Evolutionary conservation across 495 filamentous ascomycete species (phyloP), one percentile per base, ranked within the genome.

Genomic region (Bryoglossum gracile): DNA sequence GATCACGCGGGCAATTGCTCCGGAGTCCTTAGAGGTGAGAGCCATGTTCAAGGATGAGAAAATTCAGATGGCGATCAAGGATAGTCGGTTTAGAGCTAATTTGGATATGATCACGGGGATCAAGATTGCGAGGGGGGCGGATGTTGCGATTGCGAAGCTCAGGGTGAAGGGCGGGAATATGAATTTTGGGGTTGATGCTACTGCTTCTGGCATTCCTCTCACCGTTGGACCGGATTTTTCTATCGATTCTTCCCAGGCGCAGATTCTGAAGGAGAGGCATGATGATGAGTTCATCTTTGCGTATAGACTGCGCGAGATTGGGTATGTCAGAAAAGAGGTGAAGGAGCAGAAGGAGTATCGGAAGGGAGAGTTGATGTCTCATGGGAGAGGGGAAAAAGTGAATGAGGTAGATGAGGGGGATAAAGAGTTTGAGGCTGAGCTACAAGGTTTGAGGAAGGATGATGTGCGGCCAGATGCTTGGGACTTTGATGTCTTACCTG

Each of bases 31-130:
- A 2, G 10, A 44, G 11, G 19, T 51, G 8, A 25, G 13, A 3
- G 24, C 34, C 2, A 10, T 39, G 10, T 39, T 49, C 16, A 19
- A 40, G 2, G 26, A 37, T 2, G 14, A 33, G 4, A 5, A 32
- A 24, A 35, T 58, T 3, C 46, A 42, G 11, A 41, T 42, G 4
- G 43, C 26, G 13, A 34, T 52, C 3, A 42, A 21, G 25, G 24
- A 39, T 10, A 48, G 32, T 17, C 46, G 24, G 8, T 55, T 55
- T 16, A 47, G 14, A 24, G 30, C 19, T 4, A 42, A 42, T n/a
- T 19, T 61, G 18, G 59, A 61, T 36, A 50, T 61, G 46, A 52
- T 61, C 11, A 54, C 53, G 1, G 54, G 59, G 2, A 44, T 61
- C 16, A 59, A 61, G 30, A 53, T 56, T 24, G 59, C 56, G 4